These are phyloP conservation scores for Solanum microdontum DNA, from an alignment of 257 asterid species.

Conservation along the genomic window DNA sequence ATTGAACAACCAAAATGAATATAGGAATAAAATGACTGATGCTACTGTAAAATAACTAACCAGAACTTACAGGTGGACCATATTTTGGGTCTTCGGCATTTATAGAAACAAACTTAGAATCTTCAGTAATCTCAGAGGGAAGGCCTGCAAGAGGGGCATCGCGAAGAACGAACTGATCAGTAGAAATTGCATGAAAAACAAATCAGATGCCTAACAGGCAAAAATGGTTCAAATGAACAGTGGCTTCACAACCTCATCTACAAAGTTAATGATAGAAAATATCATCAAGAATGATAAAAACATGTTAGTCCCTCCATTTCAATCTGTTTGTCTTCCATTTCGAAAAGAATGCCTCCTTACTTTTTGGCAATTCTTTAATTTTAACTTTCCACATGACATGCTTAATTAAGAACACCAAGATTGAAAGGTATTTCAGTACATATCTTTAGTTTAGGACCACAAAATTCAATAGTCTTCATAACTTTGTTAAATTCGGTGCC, in stretches of 20 bases:
- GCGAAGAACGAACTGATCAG: background rate
- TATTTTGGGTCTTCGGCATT: constrained; percentile 51
- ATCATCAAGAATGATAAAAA: background rate
- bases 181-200: background rate
- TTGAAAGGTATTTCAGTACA: background rate
- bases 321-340: too few relatives aligned
- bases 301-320: background rate
- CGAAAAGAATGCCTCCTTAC: background rate
- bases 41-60: constrained; percentile 24
- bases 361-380: too few relatives aligned
- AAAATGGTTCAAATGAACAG: background rate
- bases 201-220: background rate
- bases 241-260: background rate
- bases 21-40: background rate
- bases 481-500: background rate
- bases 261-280: background rate
- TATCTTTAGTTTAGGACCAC: background rate
- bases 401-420: background rate
- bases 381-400: background rate
- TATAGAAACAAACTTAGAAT: constrained; percentile 77
- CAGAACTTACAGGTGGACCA: constrained; percentile 96
- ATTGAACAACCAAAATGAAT: background rate
- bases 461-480: background rate
- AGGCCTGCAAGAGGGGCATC: constrained; percentile 29
- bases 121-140: constrained; percentile 67